Percentiles rank a stretch among this genome's conserved stretches.
phyloP scores from a whole-genome alignment of 208 protist species.

The Trypanosoma rangeli region DNA sequence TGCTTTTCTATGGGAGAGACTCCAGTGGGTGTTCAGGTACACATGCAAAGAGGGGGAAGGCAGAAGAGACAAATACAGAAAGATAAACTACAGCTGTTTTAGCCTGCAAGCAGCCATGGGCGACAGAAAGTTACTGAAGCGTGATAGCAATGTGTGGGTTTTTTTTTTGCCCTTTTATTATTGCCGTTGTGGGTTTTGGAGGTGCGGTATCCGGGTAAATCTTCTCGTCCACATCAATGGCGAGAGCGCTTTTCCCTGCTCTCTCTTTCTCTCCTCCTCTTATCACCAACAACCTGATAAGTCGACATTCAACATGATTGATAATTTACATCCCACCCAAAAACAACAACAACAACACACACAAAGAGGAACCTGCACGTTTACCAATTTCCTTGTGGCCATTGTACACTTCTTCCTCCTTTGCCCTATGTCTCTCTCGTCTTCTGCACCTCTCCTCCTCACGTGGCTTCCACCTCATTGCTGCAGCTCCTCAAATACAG shows the following conservation, averaged over 20 bases:
- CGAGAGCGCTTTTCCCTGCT: conserved; percentile 2
- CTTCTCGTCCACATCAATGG: not conserved
- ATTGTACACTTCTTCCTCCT: too few relatives aligned
- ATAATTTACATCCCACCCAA: not conserved
- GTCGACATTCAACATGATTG: not conserved
- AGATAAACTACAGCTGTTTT: not conserved
- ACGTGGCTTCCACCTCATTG: conserved; percentile 13
- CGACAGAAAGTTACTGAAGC: not conserved
- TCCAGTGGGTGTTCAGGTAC: not conserved
- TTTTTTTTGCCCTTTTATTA: not conserved
- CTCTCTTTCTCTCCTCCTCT: conserved; percentile 10
- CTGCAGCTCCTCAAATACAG: conserved; percentile 25
- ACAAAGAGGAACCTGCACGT: not conserved
- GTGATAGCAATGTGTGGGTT: not conserved
- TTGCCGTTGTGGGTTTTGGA: not conserved
- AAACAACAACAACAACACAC: conserved; percentile 1
- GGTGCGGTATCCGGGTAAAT: not conserved
- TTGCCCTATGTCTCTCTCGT: not conserved
- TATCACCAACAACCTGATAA: not conserved
- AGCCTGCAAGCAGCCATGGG: not conserved
- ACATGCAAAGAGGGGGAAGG: not conserved
- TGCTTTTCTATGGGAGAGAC: not conserved
- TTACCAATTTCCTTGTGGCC: too few relatives aligned
- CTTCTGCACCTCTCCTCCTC: not conserved
- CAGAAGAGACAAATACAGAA: not conserved